These are phyloP conservation scores for Pyrenophora seminiperda DNA, from an alignment of 2,329 filamentous ascomycete species.

Conservation along the genomic window DNA sequence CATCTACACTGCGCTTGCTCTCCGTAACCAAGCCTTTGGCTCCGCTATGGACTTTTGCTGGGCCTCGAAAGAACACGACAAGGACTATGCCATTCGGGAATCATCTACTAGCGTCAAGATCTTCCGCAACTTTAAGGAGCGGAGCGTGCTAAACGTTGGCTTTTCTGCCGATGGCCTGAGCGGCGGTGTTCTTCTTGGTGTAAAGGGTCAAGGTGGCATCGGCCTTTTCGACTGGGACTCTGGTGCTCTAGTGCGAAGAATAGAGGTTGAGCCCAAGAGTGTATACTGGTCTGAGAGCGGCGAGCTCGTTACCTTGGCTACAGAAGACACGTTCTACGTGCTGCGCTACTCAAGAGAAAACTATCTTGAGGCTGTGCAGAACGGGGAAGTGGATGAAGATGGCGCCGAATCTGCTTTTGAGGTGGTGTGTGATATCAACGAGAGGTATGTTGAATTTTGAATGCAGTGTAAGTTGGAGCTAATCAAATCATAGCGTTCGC, in stretches of 20 bases:
- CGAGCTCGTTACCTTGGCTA: conserved; percentile 89
- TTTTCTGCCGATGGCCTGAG: conserved; percentile 93
- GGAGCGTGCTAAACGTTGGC: conserved; percentile 89
- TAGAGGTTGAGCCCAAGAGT: conserved; percentile 74
- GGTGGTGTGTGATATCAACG: conserved; percentile 92
- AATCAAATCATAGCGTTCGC: conserved; percentile 65
- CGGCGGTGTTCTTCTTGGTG: conserved; percentile 87
- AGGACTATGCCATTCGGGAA: conserved; percentile 96
- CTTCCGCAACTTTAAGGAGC: conserved; percentile 97
- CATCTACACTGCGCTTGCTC: conserved; percentile 94
- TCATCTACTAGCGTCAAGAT: conserved; percentile 93
- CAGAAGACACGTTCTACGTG: conserved; percentile 94
- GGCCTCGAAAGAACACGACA: conserved; percentile 96
- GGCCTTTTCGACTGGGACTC: conserved; percentile 97
- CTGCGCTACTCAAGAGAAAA: conserved; percentile 88
- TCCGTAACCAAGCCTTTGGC: conserved; percentile 97
- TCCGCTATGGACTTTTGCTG: conserved; percentile 95
- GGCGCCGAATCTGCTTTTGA: conserved; percentile 96
- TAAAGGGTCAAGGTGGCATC: conserved; percentile 92
- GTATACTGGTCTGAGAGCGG: conserved; percentile 98
- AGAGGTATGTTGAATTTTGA: conserved; percentile 64
- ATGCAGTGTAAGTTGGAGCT: conserved; percentile 7
- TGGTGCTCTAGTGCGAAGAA: conserved; percentile 85
- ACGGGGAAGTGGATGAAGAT: conserved; percentile 82
- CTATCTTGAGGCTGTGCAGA: conserved; percentile 81